Evolutionary conservation across 176 grass and related monocot genomes (phyloP), one percentile per base, ranked within the genome.

Genomic region (Cocos nucifera): DNA sequence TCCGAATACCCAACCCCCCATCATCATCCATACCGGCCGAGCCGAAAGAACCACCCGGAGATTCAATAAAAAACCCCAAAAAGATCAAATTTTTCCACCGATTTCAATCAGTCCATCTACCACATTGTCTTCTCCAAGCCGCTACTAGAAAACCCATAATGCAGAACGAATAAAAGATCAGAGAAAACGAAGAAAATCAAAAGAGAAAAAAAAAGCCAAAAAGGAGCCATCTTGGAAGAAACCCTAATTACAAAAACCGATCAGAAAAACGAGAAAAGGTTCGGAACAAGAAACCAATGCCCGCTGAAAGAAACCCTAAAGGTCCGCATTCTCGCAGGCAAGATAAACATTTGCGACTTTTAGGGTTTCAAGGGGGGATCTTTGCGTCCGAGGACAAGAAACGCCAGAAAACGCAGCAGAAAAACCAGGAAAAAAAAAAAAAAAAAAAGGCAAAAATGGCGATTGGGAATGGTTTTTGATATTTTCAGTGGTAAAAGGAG

Each of bases 21-120:
- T 95, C 85, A 15, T 85, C 89, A 65, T 95, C 86, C 91, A 90
- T 90, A 61, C 77, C 60, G 5, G 35, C 64, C 1, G 7, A 12
- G 52, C 59, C 22, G 3, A 50, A 22, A 58, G 51, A 49, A 23
- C 58, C 6, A 35, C 32, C 32, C 32, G 8, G 32, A 35, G 35
- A 44, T 10, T 9, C 27, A 17, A 29, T 15, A 30, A 50, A 67
- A 4, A 76, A 64, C 72, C 56, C 22, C 39, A 67, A 59, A 0
- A 19, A 18, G 60, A 19, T 12, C 29, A 7, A 74, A 57, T 54
- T 20, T 24, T 25, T 55, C 48, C n/a, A 14, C 28, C 49, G 30
- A 53, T 70, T 68, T 58, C 7, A 51, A 50, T 95, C 72, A 95
- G 28, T 30, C 50, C 62, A 65, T 75, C 50, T 3, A 63, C 57